phyloP scores from a whole-genome alignment of 2,329 filamentous ascomycete species.

The Davidsoniella neocaledoniae region DNA sequence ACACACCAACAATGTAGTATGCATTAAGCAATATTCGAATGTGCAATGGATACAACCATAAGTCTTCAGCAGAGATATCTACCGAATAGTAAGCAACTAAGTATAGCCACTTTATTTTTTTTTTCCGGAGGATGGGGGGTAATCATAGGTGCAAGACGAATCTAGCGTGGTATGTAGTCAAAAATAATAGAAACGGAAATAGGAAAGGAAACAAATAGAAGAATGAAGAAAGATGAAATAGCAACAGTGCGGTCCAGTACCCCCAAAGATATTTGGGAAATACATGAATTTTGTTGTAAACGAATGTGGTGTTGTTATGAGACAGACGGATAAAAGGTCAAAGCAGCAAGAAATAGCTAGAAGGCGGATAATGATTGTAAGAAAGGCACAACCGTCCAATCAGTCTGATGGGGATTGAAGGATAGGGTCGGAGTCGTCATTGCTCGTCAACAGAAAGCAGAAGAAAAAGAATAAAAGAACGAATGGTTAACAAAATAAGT shows the following conservation, averaged over 20 bases:
- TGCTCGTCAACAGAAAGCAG: slow-evolving; percentile 10
- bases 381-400: slow-evolving; percentile 10
- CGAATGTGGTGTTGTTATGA: not conserved
- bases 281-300: too few species aligned
- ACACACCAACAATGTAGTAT: not conserved
- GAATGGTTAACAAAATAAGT: not conserved
- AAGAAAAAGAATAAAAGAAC: not conserved
- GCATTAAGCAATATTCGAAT: too few species aligned
- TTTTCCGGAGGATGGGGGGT: not conserved
- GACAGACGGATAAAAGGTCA: too few species aligned
- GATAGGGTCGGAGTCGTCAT: slow-evolving; percentile 12
- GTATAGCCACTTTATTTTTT: not conserved
- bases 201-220: slow-evolving; percentile 7
- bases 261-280: too few species aligned
- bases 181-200: not conserved
- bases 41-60: too few species aligned
- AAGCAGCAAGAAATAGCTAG: not conserved
- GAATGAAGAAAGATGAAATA: not conserved
- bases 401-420: slow-evolving; percentile 8
- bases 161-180: not conserved
- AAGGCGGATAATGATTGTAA: slow-evolving; percentile 1
- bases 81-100: too few species aligned
- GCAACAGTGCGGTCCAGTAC: not conserved
- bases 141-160: not conserved
- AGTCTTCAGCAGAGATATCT: too few species aligned